phyloP scores from a whole-genome alignment of 768 basidiomycete genomes.

The Leccinum imitatum region DNA sequence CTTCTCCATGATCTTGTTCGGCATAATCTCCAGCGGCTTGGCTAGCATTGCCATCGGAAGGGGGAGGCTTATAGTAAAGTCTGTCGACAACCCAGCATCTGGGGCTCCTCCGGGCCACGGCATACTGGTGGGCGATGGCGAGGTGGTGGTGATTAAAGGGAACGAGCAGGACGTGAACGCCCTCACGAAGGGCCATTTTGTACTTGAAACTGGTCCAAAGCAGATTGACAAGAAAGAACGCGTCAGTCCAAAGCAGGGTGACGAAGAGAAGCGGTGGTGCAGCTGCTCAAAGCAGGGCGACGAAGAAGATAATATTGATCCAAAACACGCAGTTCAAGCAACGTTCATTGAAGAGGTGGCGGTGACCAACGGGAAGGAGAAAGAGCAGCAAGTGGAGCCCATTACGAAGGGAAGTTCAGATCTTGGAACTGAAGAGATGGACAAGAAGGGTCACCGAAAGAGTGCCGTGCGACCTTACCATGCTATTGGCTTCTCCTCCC shows the following conservation, averaged over 20 bases:
- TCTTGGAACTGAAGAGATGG: background rate
- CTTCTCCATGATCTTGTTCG: conserved; percentile 33
- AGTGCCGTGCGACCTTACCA: conserved; percentile 2
- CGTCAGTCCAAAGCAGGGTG: background rate
- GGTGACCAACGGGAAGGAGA: background rate
- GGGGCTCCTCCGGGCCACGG: conserved; percentile 32
- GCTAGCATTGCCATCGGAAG: conserved; percentile 27
- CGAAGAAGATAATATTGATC: background rate
- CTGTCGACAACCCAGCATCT: conserved; percentile 14
- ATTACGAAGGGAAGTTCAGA: background rate
- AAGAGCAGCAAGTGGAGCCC: background rate
- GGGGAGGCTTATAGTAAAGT: conserved; percentile 19
- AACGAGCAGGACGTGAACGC: conserved; percentile 26
- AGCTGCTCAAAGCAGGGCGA: background rate
- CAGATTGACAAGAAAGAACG: too few relatives aligned
- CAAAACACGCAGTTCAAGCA: background rate
- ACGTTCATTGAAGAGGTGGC: background rate
- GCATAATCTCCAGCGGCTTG: conserved; percentile 33
- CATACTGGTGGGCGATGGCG: conserved; percentile 16
- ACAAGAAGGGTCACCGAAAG: background rate
- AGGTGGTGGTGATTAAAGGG: conserved; percentile 31
- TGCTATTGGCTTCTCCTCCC: conserved; percentile 26
- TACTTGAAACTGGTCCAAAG: conserved; percentile 13
- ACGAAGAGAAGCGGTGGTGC: background rate
- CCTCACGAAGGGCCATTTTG: conserved; percentile 32